A percentile compares a stretch with the other conserved stretches of the same genome.
Conservation (phyloP, 2,329 filamentous ascomycete species). For the Sphaerulina populicola region DNA sequence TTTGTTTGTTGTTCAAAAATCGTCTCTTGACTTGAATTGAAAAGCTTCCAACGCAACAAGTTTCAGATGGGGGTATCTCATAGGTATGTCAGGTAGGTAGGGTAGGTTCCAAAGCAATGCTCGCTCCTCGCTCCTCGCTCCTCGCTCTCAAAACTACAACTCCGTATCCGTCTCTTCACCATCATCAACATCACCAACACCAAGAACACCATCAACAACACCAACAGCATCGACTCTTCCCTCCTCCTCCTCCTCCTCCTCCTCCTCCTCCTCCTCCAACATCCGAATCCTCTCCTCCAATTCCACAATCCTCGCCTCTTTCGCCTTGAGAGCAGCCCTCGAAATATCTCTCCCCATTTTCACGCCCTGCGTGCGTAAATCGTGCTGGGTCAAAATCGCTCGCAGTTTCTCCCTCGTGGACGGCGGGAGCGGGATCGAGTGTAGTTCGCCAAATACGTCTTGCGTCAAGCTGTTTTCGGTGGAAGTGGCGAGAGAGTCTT, state of each 20-base stretch:
- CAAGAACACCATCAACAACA: not conserved
- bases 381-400: slow-evolving; percentile 47
- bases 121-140: not conserved
- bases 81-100: too few species aligned
- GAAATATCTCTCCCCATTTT: slow-evolving; percentile 58
- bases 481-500: slow-evolving; percentile 24
- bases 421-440: slow-evolving; percentile 19
- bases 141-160: not conserved
- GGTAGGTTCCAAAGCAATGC: too few species aligned
- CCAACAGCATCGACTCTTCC: not conserved
- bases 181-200: slow-evolving; percentile 3
- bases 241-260: slow-evolving; percentile 20
- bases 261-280: slow-evolving; percentile 42
- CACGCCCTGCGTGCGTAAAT: slow-evolving; percentile 53
- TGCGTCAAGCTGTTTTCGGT: slow-evolving; percentile 24
- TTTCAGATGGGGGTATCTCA: too few species aligned
- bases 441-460: slow-evolving; percentile 22
- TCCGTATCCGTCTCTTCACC: slow-evolving; percentile 13
- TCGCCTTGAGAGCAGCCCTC: slow-evolving; percentile 53
- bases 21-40: too few species aligned
- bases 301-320: slow-evolving; percentile 57
- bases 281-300: slow-evolving; percentile 57
- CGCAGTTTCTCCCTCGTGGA: slow-evolving; percentile 34
- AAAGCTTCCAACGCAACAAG: too few species aligned
- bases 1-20: too few species aligned